Evolutionary conservation across 2,329 filamentous ascomycete species (phyloP).

Genomic region (Penicillium psychrosexuale): DNA sequence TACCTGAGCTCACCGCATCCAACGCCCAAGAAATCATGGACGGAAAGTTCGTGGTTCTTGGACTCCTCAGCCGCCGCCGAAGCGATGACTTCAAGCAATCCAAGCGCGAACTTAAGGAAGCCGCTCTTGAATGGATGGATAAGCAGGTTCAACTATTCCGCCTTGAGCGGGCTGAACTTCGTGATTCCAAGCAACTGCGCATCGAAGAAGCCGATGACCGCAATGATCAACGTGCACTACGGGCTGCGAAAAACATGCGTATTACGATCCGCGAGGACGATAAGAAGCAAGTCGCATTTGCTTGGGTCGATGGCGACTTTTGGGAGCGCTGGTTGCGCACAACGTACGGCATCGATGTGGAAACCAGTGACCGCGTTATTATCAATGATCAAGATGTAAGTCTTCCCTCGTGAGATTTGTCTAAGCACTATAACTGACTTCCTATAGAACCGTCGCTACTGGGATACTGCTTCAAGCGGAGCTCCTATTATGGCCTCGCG

Average conservation of each 20-base stretch:
- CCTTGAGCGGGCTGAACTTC: slow-evolving; percentile 85
- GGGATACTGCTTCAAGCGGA: slow-evolving; percentile 86
- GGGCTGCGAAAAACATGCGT: slow-evolving; percentile 82
- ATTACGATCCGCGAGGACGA: slow-evolving; percentile 87
- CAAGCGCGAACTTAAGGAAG: slow-evolving; percentile 89
- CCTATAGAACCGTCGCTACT: slow-evolving; percentile 79
- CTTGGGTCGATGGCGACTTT: slow-evolving; percentile 95
- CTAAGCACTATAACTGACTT: slow-evolving; percentile 19
- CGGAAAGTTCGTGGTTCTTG: slow-evolving; percentile 89
- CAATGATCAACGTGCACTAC: slow-evolving; percentile 79
- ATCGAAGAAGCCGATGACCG: slow-evolving; percentile 96
- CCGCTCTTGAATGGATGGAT: slow-evolving; percentile 96
- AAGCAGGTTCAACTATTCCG: slow-evolving; percentile 90
- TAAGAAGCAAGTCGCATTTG: slow-evolving; percentile 86
- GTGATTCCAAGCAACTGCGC: slow-evolving; percentile 89
- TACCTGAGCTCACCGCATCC: slow-evolving; percentile 85
- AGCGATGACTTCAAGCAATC: slow-evolving; percentile 73
- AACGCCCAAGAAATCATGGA: slow-evolving; percentile 96
- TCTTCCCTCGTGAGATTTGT: slow-evolving; percentile 16
- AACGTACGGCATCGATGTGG: slow-evolving; percentile 88
- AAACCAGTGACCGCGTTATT: slow-evolving; percentile 83
- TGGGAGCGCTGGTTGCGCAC: slow-evolving; percentile 96
- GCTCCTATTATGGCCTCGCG: slow-evolving; percentile 86
- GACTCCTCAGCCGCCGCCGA: slow-evolving; percentile 76
- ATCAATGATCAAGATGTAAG: slow-evolving; percentile 97